Percentiles rank a stretch among this genome's conserved stretches.
phyloP scores from a whole-genome alignment of 768 basidiomycete species.

The Suillus spraguei region DNA sequence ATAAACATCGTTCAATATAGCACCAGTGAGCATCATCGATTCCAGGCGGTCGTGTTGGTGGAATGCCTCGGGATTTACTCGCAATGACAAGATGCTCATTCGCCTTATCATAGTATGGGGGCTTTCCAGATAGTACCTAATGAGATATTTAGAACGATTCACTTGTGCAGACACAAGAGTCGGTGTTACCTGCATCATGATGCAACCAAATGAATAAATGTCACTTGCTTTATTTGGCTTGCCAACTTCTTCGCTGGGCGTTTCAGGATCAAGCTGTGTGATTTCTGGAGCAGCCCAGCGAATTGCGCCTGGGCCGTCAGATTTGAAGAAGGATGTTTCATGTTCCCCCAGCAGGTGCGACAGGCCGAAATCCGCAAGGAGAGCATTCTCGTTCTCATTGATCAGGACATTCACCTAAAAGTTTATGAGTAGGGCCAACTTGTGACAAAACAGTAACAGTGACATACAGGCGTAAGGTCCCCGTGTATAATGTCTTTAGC shows the following conservation, averaged over 20 bases:
- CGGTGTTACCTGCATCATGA: slow-evolving; percentile 3
- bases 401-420: slow-evolving; percentile 3
- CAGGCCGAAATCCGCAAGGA: slow-evolving; percentile 6
- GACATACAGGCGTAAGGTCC: neutral
- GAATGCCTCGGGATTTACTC: neutral
- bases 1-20: neutral
- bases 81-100: fast-evolving
- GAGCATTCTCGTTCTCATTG: neutral
- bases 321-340: neutral
- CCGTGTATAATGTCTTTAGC: neutral
- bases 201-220: slow-evolving; percentile 10
- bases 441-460: neutral
- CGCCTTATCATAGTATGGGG: neutral
- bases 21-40: neutral
- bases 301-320: neutral
- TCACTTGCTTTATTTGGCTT: slow-evolving; percentile 1
- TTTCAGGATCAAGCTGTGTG: neutral
- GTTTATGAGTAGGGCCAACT: neutral
- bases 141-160: neutral
- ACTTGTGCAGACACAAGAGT: neutral
- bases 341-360: neutral
- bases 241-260: neutral
- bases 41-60: neutral
- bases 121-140: neutral
- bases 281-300: slow-evolving; percentile 6